Base-by-base conservation (phyloP, 2,329 filamentous ascomycete genomes). In the Penicillium digitatum region DNA sequence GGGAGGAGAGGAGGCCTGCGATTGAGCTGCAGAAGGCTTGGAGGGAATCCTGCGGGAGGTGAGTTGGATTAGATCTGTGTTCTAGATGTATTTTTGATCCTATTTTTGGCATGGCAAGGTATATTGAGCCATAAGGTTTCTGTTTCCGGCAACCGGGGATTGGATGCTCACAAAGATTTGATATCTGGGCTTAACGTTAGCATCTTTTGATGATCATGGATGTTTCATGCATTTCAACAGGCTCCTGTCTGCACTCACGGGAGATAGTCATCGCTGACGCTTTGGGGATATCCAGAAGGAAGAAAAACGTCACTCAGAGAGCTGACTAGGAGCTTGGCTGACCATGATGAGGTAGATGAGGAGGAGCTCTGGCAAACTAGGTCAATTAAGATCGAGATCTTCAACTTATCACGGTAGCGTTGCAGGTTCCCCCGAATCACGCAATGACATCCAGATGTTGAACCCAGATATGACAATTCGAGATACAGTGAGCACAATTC, bases 261-360 rank as follows among this genome's bases (percentile, higher is more conserved):
- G 5, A 90, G 78, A 72, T 96, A 96, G 72, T 96, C 91, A 14
- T 83, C 78, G 1, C 88, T 93, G 29, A 96, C 92, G 46, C 87
- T 94, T 62, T 91, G 83, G 0, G 91, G 92, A 72, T 87, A 96
- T n/a, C 91, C 91, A 1, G 88, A 86, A 0, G 92, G 92, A 1
- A 96, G 80, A 69, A 96, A 95, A 27, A 92, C 82, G 62, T 90
- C 86, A 39, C 91, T 69, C 2, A 83, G 59, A 61, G 70, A 62
- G 73, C 73, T 62, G 68, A 66, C 20, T 26, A 72, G 57, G 16
- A 66, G 60, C 31, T 58, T 59, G 7, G 58, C 32, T 31, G 65
- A 69, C 65, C 66, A 69, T 58, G 60, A 50, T 31, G 56, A 57
- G 1, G 56, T 54, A 12, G 58, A 51, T 18, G 55, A 16, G 12